A percentile compares a stretch with the other conserved stretches of the same genome.
These are phyloP conservation scores for Stagonosporopsis chrysanthemi DNA, from an alignment of 2,329 filamentous ascomycete species.

Conservation along the genomic window DNA sequence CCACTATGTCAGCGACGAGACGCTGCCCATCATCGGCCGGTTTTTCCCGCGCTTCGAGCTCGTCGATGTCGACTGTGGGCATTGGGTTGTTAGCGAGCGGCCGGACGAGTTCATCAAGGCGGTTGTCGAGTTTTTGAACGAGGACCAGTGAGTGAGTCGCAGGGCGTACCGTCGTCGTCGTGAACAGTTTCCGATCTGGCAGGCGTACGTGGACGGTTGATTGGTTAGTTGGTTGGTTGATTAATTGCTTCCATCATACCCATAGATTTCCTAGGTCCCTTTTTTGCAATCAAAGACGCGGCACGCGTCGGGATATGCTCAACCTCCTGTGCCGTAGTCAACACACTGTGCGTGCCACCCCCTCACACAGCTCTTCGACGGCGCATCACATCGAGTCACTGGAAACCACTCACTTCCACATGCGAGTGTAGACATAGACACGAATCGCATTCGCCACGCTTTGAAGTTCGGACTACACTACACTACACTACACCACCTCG, in stretches of 20 bases:
- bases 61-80: slow-evolving; percentile 77
- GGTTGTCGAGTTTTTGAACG: slow-evolving; percentile 70
- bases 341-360: not conserved
- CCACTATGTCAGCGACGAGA: slow-evolving; percentile 81
- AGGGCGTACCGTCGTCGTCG: too few species aligned
- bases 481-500: too few species aligned
- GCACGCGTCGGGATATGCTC: too few species aligned
- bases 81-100: slow-evolving; percentile 91
- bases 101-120: slow-evolving; percentile 77
- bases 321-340: too few species aligned
- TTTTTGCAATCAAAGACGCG: too few species aligned
- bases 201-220: not conserved
- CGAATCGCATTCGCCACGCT: too few species aligned
- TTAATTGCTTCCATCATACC: not conserved
- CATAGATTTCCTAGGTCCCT: slow-evolving; percentile 11
- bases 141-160: slow-evolving; percentile 48
- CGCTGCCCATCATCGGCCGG: slow-evolving; percentile 76
- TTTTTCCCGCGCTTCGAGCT: slow-evolving; percentile 83
- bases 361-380: too few species aligned
- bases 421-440: too few species aligned
- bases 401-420: too few species aligned
- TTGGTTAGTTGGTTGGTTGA: not conserved
- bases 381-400: too few species aligned
- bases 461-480: too few species aligned
- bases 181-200: not conserved